Conservation (phyloP, 2,329 filamentous ascomycete genomes). For the Ophiostoma sp. region DNA sequence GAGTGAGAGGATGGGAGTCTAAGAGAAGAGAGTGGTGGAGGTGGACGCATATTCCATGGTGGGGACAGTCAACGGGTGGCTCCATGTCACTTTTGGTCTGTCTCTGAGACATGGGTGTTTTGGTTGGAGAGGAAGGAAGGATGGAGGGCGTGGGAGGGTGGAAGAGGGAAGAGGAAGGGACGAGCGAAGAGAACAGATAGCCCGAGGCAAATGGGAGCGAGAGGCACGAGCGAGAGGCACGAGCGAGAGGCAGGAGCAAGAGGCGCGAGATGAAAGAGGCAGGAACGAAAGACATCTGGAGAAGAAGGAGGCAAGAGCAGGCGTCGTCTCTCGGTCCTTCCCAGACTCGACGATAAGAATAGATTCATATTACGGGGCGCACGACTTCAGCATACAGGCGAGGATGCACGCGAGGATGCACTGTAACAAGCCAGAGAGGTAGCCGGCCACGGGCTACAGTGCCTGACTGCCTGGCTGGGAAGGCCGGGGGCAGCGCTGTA, state of each 20-base stretch:
- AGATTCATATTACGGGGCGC: not conserved
- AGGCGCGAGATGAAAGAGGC: not conserved
- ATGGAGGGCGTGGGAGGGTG: slow-evolving; percentile 7
- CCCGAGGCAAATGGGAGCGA: not conserved
- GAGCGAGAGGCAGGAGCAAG: not conserved
- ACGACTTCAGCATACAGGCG: not conserved
- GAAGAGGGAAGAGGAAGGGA: not conserved
- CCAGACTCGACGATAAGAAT: slow-evolving; percentile 1
- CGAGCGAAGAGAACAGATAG: not conserved
- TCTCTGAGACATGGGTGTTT: slow-evolving; percentile 3
- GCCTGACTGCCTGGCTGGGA: not conserved
- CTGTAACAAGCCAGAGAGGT: not conserved
- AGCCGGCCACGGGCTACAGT: not conserved
- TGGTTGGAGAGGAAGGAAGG: slow-evolving; percentile 10
- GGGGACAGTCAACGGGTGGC: slow-evolving; percentile 1
- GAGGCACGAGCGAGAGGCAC: not conserved
- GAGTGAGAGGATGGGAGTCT: not conserved
- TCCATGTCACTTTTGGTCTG: slow-evolving; percentile 2
- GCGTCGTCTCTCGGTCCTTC: not conserved
- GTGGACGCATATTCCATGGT: not conserved
- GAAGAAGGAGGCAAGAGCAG: not conserved
- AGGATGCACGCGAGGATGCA: not conserved
- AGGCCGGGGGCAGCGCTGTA: slow-evolving; percentile 6
- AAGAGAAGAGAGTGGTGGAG: not conserved
- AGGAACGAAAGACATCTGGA: not conserved